Percentiles rank a stretch among this genome's conserved stretches.
phyloP scores from a whole-genome alignment of 371 early-diverging fungal genomes.

The Basidiobolus heterosporus region DNA sequence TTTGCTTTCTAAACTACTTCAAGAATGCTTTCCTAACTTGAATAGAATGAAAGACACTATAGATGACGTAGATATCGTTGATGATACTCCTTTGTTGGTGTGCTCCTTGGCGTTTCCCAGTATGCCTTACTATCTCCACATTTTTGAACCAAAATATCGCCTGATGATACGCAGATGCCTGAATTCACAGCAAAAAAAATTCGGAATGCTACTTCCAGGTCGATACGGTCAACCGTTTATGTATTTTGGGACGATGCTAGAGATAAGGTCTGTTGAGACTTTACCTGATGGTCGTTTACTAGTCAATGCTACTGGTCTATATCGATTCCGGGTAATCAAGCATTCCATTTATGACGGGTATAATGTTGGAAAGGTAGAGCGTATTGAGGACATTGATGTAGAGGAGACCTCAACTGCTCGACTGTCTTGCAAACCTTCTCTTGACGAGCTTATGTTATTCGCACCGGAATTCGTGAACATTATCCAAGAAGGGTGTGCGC shows the following conservation, averaged over 20 bases:
- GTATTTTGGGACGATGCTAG: conserved; percentile 26
- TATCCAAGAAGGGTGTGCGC: conserved; percentile 12
- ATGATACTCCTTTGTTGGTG: conserved; percentile 36
- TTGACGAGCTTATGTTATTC: no score
- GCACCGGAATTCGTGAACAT: conserved; percentile 9
- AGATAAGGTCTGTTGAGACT: conserved; percentile 18
- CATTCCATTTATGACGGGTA: conserved; percentile 11
- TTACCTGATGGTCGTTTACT: conserved; percentile 24
- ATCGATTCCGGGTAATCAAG: conserved; percentile 18
- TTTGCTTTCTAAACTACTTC: no score
- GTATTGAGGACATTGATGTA: conserved; percentile 16
- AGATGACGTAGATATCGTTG: conserved; percentile 3
- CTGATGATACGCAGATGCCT: conserved; percentile 36
- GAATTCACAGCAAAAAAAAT: conserved; percentile 22
- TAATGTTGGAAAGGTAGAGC: conserved; percentile 19
- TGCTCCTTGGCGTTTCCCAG: conserved; percentile 41
- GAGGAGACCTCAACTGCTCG: no score
- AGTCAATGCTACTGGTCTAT: conserved; percentile 22
- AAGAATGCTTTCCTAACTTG: not conserved
- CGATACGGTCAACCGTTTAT: conserved; percentile 10
- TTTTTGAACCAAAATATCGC: conserved; percentile 46
- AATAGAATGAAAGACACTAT: not conserved
- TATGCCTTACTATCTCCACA: conserved; percentile 35
- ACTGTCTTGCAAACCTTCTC: no score
- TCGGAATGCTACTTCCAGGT: conserved; percentile 34